Percentiles rank a stretch among this genome's conserved stretches.
phyloP scores from a whole-genome alignment of 352 stramenopile genomes.

The Globisporangium heterothallicum region DNA sequence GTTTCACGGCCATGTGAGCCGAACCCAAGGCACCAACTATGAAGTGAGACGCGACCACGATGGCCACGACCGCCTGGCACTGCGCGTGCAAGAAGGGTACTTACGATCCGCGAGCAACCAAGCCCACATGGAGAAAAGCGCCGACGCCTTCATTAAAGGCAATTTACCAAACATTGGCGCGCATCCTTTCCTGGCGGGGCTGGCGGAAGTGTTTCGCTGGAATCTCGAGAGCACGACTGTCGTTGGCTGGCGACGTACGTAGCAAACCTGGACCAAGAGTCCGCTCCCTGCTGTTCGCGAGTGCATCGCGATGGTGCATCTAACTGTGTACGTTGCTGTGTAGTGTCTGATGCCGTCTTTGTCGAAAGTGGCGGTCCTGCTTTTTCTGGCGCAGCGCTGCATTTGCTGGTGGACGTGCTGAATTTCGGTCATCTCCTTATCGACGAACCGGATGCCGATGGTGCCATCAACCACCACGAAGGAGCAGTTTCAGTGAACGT shows the following conservation, averaged over 20 bases:
- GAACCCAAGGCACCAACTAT: slow-evolving; percentile 52
- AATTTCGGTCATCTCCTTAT: slow-evolving; percentile 48
- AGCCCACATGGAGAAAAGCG: slow-evolving; percentile 27
- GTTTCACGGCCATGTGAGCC: slow-evolving; percentile 34
- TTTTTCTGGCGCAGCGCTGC: slow-evolving; percentile 46
- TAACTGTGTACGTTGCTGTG: no score
- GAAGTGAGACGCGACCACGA: slow-evolving; percentile 25
- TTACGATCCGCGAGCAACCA: slow-evolving; percentile 30
- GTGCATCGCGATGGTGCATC: background rate
- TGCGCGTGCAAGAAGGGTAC: slow-evolving; percentile 44
- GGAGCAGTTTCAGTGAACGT: slow-evolving; percentile 10
- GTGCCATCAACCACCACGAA: no score
- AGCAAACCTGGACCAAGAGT: background rate
- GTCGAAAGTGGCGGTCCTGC: slow-evolving; percentile 55
- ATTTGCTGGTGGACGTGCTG: slow-evolving; percentile 42
- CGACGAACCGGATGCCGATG: slow-evolving; percentile 8
- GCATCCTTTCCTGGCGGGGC: slow-evolving; percentile 65
- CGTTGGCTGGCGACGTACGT: slow-evolving; percentile 63
- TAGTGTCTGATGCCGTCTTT: slow-evolving; percentile 72
- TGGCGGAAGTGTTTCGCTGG: slow-evolving; percentile 46
- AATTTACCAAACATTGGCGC: slow-evolving; percentile 43
- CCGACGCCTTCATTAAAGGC: slow-evolving; percentile 43
- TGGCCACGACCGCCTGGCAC: slow-evolving; percentile 22
- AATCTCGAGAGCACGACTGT: slow-evolving; percentile 62
- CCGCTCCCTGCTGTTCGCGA: background rate